Evolutionary conservation across 148 eudicot genomes (phyloP).

Genomic region (Agrostemma githago): DNA sequence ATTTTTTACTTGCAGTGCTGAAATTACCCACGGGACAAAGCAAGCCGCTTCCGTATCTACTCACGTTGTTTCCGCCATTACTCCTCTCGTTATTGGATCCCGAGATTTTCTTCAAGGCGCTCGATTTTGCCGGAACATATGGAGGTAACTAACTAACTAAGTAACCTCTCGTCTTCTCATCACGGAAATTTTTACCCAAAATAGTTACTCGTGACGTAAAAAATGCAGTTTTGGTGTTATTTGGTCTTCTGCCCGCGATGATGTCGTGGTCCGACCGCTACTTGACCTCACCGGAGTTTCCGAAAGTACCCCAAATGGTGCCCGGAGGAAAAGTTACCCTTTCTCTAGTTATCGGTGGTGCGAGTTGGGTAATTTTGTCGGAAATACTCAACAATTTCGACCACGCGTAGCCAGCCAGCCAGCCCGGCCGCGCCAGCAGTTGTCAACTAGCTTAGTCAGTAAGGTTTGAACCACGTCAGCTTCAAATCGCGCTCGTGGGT

Average conservation of each 20-base stretch:
- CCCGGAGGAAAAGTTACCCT: conserved; percentile 86
- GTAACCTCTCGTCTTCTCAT: no score
- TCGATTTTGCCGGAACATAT: conserved; percentile 97
- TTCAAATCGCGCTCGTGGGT: no score
- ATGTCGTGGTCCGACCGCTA: conserved; percentile 93
- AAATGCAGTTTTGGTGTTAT: conserved; percentile 69
- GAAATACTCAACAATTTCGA: conserved; percentile 55
- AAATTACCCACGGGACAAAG: conserved; percentile 64
- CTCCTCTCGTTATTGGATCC: conserved; percentile 69
- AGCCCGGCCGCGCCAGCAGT: no score
- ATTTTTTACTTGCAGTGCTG: conserved; percentile 52
- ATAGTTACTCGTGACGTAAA: no score
- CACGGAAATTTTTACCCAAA: no score
- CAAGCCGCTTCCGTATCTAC: conserved; percentile 65
- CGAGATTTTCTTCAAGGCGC: conserved; percentile 88
- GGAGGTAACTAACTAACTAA: no score
- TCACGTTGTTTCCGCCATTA: conserved; percentile 78
- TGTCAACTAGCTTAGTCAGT: no score
- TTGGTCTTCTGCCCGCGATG: conserved; percentile 87
- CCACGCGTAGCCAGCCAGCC: conserved; percentile 13
- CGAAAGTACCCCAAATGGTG: conserved; percentile 47
- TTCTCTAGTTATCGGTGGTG: conserved; percentile 59
- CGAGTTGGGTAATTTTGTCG: conserved; percentile 55
- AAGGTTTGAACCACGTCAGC: no score
- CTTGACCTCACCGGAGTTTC: conserved; percentile 36